Evolutionary conservation across 225 moss, liverwort and hornwort genomes (phyloP), one percentile per base, ranked within the genome.

Genomic region (Bryoerythrophyllum caledonicum): DNA sequence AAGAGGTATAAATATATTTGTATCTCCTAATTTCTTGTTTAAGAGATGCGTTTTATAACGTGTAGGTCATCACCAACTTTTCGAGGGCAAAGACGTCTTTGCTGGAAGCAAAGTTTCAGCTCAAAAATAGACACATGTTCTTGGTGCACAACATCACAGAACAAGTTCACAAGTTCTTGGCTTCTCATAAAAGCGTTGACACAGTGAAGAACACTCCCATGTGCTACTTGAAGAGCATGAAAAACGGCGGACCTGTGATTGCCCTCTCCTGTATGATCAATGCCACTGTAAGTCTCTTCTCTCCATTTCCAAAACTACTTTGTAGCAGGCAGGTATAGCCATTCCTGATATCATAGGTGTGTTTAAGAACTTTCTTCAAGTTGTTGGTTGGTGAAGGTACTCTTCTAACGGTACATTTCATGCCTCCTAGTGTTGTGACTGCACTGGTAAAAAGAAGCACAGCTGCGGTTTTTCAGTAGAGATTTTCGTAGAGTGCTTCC

Each of bases 61-160:
- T 40, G 23, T 78, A 94, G 92, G 84, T 92, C 16, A 94, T 97
- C 56, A 91, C 90, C 57, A 97, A 97, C 74, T 91, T 89, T 78
- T 94, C 94, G 9, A 86, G 92, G 80, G 92, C 92, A 12, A 70
- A 60, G 75, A 80, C 78, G 34, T 88, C 78, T 77, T 63, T 86
- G 56, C 60, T 94, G 67, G 91, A 96, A 43, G 90, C 89, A 27
- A 77, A 81, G 10, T 84, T 94, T 68, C 91, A 90, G 25, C 63
- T 96, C n/a, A 80, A 87, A 9, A 80, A 89, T 32, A 81, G 91
- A 54, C 91, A 94, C 69, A 82, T 92, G 41, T 91, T 91, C 49
- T 69, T 82, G 40, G 82, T 92, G 57, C 77, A 86, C 13, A 65
- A 67, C 2, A 90, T 94, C 52, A 92, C 96, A 28, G 59, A 67